phyloP scores from a whole-genome alignment of 2,329 filamentous ascomycete genomes.

The Thielaviopsis ethacetica region DNA sequence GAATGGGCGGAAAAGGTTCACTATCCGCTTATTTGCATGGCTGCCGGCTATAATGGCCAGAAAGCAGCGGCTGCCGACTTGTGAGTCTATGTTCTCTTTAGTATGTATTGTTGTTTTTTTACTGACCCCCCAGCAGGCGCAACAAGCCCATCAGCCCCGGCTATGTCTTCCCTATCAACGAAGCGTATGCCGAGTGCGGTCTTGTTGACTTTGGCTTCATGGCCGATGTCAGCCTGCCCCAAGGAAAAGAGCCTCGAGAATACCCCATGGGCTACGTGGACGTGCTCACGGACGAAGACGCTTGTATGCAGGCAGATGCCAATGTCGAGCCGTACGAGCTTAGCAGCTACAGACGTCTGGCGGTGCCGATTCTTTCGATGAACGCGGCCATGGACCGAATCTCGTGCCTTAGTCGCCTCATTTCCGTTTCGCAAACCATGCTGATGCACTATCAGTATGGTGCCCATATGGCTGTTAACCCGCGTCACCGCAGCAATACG shows the following conservation, averaged over 20 bases:
- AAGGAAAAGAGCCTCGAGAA: neutral
- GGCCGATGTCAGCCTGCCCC: neutral
- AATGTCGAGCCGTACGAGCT: neutral
- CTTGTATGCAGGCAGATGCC: neutral
- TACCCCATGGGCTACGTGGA: neutral
- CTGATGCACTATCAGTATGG: neutral
- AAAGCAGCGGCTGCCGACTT: neutral
- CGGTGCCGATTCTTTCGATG: neutral
- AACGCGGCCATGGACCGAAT: neutral
- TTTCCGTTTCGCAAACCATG: neutral
- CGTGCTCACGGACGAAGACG: neutral
- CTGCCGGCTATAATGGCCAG: neutral
- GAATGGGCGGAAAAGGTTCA: neutral
- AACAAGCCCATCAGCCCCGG: neutral
- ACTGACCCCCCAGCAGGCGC: neutral
- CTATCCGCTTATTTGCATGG: neutral
- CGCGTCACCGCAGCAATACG: neutral
- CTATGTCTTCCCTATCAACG: neutral
- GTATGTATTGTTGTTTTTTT: neutral
- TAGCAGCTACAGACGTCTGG: neutral
- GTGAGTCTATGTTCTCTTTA: neutral
- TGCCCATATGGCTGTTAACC: neutral
- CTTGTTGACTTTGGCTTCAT: neutral
- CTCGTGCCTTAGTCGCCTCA: neutral
- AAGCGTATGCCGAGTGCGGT: neutral